Conservation (phyloP, 2,329 filamentous ascomycete genomes). For the Pseudogymnoascus destructans region DNA sequence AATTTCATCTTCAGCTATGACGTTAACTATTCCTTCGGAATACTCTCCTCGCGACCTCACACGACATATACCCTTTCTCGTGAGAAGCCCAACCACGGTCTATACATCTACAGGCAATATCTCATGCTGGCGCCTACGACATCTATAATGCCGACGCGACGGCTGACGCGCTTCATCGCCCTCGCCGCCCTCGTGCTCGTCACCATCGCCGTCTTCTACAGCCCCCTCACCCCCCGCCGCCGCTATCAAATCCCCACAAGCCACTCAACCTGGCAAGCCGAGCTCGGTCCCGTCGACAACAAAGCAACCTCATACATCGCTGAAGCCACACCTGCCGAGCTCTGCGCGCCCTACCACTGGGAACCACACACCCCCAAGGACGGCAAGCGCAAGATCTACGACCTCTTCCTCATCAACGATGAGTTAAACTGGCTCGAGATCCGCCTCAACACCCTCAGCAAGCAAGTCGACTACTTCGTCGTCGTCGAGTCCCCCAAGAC, state of each 20-base stretch:
- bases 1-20: not conserved
- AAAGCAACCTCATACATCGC: not conserved
- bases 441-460: constrained; percentile 29
- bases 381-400: constrained; percentile 36
- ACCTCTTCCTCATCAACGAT: constrained; percentile 46
- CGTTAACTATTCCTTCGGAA: not conserved
- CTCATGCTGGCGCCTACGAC: not conserved
- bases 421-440: constrained; percentile 54
- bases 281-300: not conserved
- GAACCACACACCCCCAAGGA: not conserved
- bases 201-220: not conserved
- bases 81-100: not conserved
- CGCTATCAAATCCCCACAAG: not conserved
- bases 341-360: not conserved
- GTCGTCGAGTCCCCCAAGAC: constrained; percentile 30
- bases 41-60: not conserved
- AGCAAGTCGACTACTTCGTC: constrained; percentile 31
- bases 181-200: not conserved
- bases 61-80: not conserved
- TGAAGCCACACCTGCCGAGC: not conserved
- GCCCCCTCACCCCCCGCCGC: not conserved
- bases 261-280: not conserved
- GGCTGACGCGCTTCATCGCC: not conserved
- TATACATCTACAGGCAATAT: not conserved
- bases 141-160: not conserved